These are phyloP conservation scores for Verbascum thapsus DNA, from an alignment of 257 asterid genomes.

Conservation along the genomic window DNA sequence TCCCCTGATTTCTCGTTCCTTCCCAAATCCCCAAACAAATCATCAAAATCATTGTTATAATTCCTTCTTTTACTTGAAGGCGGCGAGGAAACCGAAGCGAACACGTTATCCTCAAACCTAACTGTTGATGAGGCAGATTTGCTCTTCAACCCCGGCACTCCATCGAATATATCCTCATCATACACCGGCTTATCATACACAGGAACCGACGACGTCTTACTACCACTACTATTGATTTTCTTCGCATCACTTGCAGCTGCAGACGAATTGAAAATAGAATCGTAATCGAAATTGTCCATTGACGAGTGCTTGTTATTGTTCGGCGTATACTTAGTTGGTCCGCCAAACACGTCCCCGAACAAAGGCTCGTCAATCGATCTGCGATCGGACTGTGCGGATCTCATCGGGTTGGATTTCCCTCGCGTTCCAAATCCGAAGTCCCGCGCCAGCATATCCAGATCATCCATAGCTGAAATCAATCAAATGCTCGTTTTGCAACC, in stretches of 20 bases:
- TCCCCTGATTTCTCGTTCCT: constrained; percentile 39
- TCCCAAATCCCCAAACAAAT: constrained; percentile 46
- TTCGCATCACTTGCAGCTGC: constrained; percentile 20
- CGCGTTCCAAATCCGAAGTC: constrained; percentile 59
- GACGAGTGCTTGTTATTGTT: constrained; percentile 30
- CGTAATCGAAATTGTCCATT: constrained; percentile 52
- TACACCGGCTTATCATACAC: constrained; percentile 74
- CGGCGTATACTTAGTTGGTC: constrained; percentile 53
- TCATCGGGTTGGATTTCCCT: constrained; percentile 73
- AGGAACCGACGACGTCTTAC: constrained; percentile 43
- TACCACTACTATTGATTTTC: constrained; percentile 21
- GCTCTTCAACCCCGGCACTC: constrained; percentile 63
- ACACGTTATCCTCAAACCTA: constrained; percentile 47
- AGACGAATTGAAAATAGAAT: constrained; percentile 38
- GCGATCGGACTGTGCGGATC: constrained; percentile 51
- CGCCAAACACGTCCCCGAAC: constrained; percentile 59
- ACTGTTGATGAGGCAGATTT: constrained; percentile 41
- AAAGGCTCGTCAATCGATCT: constrained; percentile 44
- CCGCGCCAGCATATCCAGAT: constrained; percentile 58
- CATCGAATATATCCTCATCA: constrained; percentile 69
- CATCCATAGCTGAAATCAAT: constrained; percentile 66
- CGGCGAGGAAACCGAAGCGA: constrained; percentile 44
- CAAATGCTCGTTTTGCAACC: too few species aligned
- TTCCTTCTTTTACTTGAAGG: constrained; percentile 29
- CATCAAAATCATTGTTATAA: constrained; percentile 41